Base-by-base conservation (phyloP, 352 stramenopile species). In the Achlya hypogyna region DNA sequence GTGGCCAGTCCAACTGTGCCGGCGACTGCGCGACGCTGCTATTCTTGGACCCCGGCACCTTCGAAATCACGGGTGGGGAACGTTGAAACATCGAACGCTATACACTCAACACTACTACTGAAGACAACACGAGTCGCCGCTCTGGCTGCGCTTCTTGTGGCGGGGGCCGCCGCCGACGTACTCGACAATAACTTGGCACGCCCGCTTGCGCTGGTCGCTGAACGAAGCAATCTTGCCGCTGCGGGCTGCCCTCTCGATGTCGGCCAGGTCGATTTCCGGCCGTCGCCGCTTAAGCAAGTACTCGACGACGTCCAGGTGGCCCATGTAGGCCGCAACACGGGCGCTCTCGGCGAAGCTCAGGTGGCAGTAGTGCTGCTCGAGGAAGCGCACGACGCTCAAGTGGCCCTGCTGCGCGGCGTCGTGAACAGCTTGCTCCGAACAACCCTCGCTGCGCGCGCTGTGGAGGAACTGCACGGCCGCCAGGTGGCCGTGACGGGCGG, bases 351-450 rank as follows among this genome's bases (percentile, higher is more conserved):
- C 31, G 31, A 56, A 12, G 31, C 84, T 81, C 23, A 86, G 65
- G 2, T 10, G 12, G 31, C 10, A 3, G 6, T 56, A 31, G 25
- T 56, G 49, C 31, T 10, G 10, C 65, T 84, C 53, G 53, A 86
- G 65, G 35, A 74, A 82, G 63, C 83, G 83, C 29, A 81, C 78
- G 51, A 86, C 74, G 52, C 74, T 84, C 47, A 83, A 40, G 45
- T 83, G 76, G 8, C 78, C 78, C 45, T 83, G 69, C n/a, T 77
- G 79, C 35, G 76, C 71, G 27, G 78, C 78, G 51, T 83, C 79
- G 58, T 82, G 75, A 52, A 86, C 64, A 10, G 76, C 76, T 20
- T 56, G 16, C 31, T 56, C 49, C 2, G 49, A 38, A 20, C 31
- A 35, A 16, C 49, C 49, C 6, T 56, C 49, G 29, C 1, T 2